Base-by-base conservation (phyloP, 768 basidiomycete species). In the Lepiota brunneoincarnata region DNA sequence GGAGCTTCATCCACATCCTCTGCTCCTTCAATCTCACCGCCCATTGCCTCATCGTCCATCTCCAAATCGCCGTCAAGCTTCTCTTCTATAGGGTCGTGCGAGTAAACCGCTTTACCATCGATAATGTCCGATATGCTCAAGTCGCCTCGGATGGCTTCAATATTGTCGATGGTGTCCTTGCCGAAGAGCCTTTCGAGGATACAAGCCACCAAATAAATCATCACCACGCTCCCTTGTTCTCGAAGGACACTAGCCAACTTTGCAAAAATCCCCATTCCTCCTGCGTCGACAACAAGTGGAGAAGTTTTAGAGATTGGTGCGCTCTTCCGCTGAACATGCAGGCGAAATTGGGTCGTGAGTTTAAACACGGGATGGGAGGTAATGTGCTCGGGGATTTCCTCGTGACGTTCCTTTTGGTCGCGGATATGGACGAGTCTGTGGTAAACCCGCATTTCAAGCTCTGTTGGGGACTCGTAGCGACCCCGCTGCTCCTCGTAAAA, bases 371-470 rank as follows among this genome's bases (percentile, higher is more conserved):
- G 87, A 63, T 91, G 79, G 6, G 75, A 72, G 37, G 81, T 78
- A 57, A 98, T 82, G 34, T 79, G 64, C 2, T 73, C 69, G 0
- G 94, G 86, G 35, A 93, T 84, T 61, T 79, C 83, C 62, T 86
- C 91, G 62, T 78, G 84, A 7, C 82, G 88, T 63, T 89, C 89
- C 58, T 70, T 81, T 62, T 89, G 88, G 67, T 94, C 90, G 24
- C 92, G 86, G 40, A 98, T 87, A 62, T 97, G 93, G 24, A 91
- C 87, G 26, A 98, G 82, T 43, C 95, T 84, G 64, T 95, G 91
- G 70, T 98, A 99, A 1, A 97, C 86, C 28, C 92, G 86, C 85
- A 99, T 97, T 69, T 99, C 96, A 42, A 98, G 80, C 64, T 98
- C 95, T 36, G 88, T 89, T 0, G 88, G 83, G 9, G 88, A 89